These are phyloP conservation scores for Malus asiatica DNA, from an alignment of 306 rosid species.

Conservation along the genomic window DNA sequence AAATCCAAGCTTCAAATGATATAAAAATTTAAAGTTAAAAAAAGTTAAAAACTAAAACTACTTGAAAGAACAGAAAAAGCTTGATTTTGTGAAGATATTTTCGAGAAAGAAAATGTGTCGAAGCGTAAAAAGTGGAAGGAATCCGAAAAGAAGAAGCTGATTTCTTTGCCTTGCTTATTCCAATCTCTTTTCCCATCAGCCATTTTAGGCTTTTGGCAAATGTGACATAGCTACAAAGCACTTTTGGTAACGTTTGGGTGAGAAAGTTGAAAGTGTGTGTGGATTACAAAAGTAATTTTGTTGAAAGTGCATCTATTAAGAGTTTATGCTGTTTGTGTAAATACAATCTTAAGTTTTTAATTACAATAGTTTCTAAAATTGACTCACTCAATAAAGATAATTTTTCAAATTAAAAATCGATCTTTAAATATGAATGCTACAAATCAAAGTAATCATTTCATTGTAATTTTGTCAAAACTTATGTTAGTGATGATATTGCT, in stretches of 20 bases:
- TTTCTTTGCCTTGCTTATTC: constrained; percentile 1
- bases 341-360: no score
- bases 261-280: neutral
- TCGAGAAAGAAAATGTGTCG: neutral
- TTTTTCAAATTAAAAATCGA: no score
- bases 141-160: neutral
- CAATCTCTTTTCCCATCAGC: neutral
- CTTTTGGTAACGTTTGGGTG: neutral
- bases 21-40: neutral
- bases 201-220: neutral
- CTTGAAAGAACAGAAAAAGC: neutral
- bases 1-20: neutral
- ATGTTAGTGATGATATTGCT: no score
- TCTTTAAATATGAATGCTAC: no score
- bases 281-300: neutral
- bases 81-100: neutral
- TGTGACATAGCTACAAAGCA: neutral
- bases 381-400: no score
- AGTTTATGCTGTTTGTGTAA: no score
- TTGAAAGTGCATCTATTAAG: no score
- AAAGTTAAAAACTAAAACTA: neutral
- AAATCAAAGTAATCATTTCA: no score
- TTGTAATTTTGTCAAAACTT: no score
- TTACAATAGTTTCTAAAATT: no score
- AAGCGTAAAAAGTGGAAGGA: neutral